Conservation (phyloP, 192 early-diverging fungal species). For the Phycomyces nitens region DNA sequence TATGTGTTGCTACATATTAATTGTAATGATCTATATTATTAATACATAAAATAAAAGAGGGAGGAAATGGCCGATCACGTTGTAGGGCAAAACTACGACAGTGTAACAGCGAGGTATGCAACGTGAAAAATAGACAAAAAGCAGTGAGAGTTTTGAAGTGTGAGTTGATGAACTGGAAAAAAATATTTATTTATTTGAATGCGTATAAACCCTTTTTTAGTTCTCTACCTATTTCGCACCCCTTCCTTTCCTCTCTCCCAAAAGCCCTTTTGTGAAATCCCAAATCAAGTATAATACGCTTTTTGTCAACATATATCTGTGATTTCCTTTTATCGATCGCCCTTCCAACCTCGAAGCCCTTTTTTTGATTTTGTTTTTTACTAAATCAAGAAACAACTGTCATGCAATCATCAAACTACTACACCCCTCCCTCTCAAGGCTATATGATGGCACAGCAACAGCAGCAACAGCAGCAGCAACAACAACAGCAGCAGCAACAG, state of each 20-base stretch:
- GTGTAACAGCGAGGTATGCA: too few relatives aligned
- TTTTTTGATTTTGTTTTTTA: neutral
- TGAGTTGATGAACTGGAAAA: too few relatives aligned
- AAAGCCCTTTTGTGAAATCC: neutral
- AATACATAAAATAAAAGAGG: too few relatives aligned
- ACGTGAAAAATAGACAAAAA: too few relatives aligned
- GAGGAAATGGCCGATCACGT: too few relatives aligned
- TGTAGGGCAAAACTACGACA: too few relatives aligned
- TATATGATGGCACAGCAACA: neutral
- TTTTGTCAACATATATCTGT: too few relatives aligned
- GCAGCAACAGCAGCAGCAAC: neutral
- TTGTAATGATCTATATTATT: too few relatives aligned
- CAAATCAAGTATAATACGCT: constrained; percentile 1
- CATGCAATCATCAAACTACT: constrained; percentile 1
- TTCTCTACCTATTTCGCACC: neutral
- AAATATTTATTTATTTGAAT: too few relatives aligned
- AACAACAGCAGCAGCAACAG: neutral
- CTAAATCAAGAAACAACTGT: neutral
- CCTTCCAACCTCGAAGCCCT: neutral
- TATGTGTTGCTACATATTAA: too few relatives aligned
- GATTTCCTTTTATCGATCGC: too few relatives aligned
- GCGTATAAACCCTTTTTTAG: constrained; percentile 1
- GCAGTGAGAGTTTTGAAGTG: too few relatives aligned
- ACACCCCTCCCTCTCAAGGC: neutral
- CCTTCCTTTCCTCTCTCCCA: neutral